Evolutionary conservation across 257 asterid genomes (phyloP).

Genomic region (Thymus quinquecostatus): DNA sequence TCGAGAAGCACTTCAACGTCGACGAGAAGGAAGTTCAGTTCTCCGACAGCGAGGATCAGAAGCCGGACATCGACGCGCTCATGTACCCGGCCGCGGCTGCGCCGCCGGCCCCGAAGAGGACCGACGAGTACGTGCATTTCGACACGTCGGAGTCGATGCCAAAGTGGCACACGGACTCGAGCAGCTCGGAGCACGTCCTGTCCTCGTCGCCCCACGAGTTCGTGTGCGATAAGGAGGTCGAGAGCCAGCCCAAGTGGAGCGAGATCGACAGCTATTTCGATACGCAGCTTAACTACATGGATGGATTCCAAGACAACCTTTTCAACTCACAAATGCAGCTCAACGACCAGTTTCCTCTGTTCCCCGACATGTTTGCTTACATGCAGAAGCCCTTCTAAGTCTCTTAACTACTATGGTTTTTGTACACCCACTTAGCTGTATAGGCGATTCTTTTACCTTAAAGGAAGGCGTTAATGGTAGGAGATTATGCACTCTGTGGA

Average conservation of each 20-base stretch:
- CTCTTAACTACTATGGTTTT: too few species aligned
- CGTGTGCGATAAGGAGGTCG: slow-evolving; percentile 56
- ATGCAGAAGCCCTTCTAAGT: slow-evolving; percentile 48
- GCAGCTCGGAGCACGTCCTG: slow-evolving; percentile 60
- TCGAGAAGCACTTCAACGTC: slow-evolving; percentile 50
- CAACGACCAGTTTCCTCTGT: slow-evolving; percentile 45
- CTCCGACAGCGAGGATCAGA: slow-evolving; percentile 53
- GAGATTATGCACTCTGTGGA: slow-evolving; percentile 19
- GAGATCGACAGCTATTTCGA: slow-evolving; percentile 47
- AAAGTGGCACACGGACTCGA: slow-evolving; percentile 62
- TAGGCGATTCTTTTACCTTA: not conserved
- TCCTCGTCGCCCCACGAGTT: slow-evolving; percentile 48
- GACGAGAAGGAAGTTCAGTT: slow-evolving; percentile 47
- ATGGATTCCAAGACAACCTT: slow-evolving; percentile 55
- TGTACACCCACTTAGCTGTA: not conserved
- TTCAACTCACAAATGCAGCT: slow-evolving; percentile 55
- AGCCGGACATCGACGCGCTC: slow-evolving; percentile 36
- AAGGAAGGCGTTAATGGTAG: not conserved
- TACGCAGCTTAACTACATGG: slow-evolving; percentile 49
- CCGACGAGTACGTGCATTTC: slow-evolving; percentile 36
- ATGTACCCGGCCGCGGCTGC: slow-evolving; percentile 18
- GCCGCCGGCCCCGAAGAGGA: slow-evolving; percentile 19
- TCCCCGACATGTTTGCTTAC: slow-evolving; percentile 57
- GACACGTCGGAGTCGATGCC: slow-evolving; percentile 59
- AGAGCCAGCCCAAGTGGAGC: slow-evolving; percentile 58